Base-by-base conservation (phyloP, 176 grass and related monocot genomes). In the Phragmites australis region DNA sequence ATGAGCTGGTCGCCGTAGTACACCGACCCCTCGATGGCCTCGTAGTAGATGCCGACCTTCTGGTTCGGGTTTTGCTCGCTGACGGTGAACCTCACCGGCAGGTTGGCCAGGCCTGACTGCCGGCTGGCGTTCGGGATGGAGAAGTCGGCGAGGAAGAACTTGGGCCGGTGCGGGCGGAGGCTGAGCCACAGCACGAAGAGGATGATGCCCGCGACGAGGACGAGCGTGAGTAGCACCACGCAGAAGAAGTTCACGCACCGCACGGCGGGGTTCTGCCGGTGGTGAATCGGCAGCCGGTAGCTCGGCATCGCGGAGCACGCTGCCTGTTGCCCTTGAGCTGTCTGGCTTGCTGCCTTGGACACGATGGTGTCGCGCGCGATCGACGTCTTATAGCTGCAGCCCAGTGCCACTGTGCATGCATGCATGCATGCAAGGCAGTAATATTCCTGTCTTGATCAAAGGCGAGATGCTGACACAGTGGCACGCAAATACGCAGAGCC, bases 111-210 rank as follows among this genome's bases (percentile, higher is more conserved):
- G 19, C 77, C 86, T 21, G 85, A 45, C 67, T 87, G 87, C 9
- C 78, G 39, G 65, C 72, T 80, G 60, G 87, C 19, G 47, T 40
- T 83, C 1, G 86, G 69, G 10, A 81, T 81, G 52, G 86, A 65
- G 78, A 97, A 94, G 34, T 89, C 77, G n/a, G 6, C 0, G 34
- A 94, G 85, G 64, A 54, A 49, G 81, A 97, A 94, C 41, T 21
- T 75, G 17, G 95, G 95, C 3, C 81, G 82, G 77, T 97, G 95
- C 25, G 95, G 95, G 0, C 95, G 87, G 58, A 97, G 89, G 90
- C 92, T 97, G 52, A 97, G 88, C 95, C 95, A 97, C 45, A 89
- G 88, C 62, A 94, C 45, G 88, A 97, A 94, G 22, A 97, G 0
- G 68, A 97, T 87, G 51, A 94, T 19, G 59, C 85, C 92, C 50